Evolutionary conservation across 2,329 filamentous ascomycete genomes (phyloP).

Genomic region (Dactylellina leptospora): DNA sequence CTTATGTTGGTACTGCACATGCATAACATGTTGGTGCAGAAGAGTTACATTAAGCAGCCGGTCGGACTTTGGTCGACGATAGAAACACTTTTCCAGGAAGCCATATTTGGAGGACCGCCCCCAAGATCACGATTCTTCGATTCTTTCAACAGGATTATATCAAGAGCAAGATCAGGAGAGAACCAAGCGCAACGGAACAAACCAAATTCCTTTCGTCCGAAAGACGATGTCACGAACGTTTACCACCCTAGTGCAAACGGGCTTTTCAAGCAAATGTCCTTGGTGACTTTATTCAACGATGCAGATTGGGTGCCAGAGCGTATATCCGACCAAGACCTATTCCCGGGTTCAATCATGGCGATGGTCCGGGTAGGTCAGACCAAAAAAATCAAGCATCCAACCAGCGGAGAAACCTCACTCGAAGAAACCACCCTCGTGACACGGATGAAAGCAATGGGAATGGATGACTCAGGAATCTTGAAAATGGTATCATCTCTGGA

Average conservation of each 20-base stretch:
- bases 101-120: conserved; percentile 58
- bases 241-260: conserved; percentile 54
- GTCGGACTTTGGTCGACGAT: conserved; percentile 59
- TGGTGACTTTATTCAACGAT: conserved; percentile 58
- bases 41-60: conserved; percentile 60
- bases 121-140: conserved; percentile 54
- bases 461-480: conserved; percentile 2
- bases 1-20: conserved; percentile 62
- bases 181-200: background rate
- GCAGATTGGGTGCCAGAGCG: conserved; percentile 60
- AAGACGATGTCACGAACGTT: background rate
- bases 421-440: background rate
- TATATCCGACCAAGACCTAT: conserved; percentile 60
- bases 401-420: background rate
- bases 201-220: background rate
- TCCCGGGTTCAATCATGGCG: conserved; percentile 55
- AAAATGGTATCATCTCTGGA: too few relatives aligned
- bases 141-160: background rate
- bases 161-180: background rate
- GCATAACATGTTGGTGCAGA: conserved; percentile 64
- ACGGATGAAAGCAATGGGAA: background rate
- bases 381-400: background rate
- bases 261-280: conserved; percentile 60
- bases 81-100: conserved; percentile 55
- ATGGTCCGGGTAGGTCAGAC: background rate